Evolutionary conservation across 164 flowering plant species (phyloP), one percentile per base, ranked within the genome.

Genomic region (Vitis amurensis): DNA sequence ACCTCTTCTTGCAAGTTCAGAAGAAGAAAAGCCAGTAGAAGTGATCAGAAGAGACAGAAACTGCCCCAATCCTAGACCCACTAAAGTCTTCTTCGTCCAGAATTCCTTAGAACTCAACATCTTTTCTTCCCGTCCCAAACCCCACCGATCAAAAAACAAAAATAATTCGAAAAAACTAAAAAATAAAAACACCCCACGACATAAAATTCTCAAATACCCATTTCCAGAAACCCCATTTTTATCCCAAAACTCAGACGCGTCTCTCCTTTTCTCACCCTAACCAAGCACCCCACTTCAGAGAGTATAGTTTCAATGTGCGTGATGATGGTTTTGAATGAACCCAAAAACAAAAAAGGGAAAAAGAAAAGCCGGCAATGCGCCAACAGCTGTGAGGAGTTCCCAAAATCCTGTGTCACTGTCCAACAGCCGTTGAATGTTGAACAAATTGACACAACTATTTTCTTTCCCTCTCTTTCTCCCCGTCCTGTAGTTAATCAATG

Each of bases 1-100:
- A 94, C 98, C 98, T 90, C 63, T 91, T 73, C 87, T 88, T 23
- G 97, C 91, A 1, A 94, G 88, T 56, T 91, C 93, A 15, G 98
- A 92, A 29, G 99, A 92, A 1, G 97, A 73, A 63, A 92, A 94
- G 0, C 91, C 98, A 47, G 97, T 92, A 17, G 97, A 88, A 74
- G 99, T 92, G 70, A 90, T 85, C 52, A 94, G 70, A 61, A 94
- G 91, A 9, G 99, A 94, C 14, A 94, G 84, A 79, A 92, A 79
- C 77, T 94, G 99, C 10, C 98, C 99, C 79, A 94, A 76, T 37
- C 74, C 88, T 73, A 94, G 90, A 64, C 87, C 90, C 53, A 86
- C 56, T 81, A 91, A 58, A 12, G 93, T 90, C 83, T 84, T 85
- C 78, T 82, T 86, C 8, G 82, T 84, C 84, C 80, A 82, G 60